Evolutionary conservation across 2,329 filamentous ascomycete species (phyloP).

Genomic region (Exserohilum turcica): DNA sequence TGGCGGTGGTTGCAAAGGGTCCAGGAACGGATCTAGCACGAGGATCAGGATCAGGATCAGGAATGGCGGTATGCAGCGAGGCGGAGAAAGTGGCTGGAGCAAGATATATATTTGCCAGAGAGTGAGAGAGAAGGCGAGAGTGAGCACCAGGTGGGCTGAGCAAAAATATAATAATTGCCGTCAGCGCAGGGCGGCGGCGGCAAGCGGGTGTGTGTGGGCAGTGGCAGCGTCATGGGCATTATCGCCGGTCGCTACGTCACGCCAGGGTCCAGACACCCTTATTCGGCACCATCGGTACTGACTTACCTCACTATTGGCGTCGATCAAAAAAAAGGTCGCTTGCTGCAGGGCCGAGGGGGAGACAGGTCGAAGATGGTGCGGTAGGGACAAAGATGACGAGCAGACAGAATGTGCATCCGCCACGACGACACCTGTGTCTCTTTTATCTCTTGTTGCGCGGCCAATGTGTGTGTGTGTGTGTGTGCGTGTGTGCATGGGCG

Average conservation of each 20-base stretch:
- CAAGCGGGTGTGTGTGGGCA: neutral
- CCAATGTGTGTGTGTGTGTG: conserved; percentile 1
- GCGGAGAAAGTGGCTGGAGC: conserved; percentile 7
- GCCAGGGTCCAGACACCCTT: conserved; percentile 12
- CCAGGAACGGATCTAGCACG: conserved; percentile 8
- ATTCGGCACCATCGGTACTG: conserved; percentile 13
- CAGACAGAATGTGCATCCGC: too few species aligned
- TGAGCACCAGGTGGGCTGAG: conserved; percentile 14
- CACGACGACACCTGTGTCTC: too few species aligned
- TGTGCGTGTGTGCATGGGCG: too few species aligned
- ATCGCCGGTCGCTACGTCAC: conserved; percentile 28
- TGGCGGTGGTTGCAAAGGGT: conserved; percentile 1
- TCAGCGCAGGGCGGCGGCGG: conserved; percentile 30
- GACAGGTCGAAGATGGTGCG: too few species aligned
- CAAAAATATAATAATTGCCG: conserved; percentile 13
- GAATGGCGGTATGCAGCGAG: conserved; percentile 1
- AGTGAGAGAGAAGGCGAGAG: too few species aligned
- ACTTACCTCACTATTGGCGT: conserved; percentile 10
- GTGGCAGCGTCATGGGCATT: too few species aligned
- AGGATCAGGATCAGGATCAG: conserved; percentile 26
- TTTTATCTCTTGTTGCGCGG: conserved; percentile 20
- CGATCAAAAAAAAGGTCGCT: conserved; percentile 11
- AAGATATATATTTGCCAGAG: conserved; percentile 1
- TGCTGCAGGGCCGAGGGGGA: neutral
- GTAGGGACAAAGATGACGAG: too few species aligned